These are phyloP conservation scores for Niebla homalea DNA, from an alignment of 495 filamentous ascomycete genomes.

Conservation along the genomic window DNA sequence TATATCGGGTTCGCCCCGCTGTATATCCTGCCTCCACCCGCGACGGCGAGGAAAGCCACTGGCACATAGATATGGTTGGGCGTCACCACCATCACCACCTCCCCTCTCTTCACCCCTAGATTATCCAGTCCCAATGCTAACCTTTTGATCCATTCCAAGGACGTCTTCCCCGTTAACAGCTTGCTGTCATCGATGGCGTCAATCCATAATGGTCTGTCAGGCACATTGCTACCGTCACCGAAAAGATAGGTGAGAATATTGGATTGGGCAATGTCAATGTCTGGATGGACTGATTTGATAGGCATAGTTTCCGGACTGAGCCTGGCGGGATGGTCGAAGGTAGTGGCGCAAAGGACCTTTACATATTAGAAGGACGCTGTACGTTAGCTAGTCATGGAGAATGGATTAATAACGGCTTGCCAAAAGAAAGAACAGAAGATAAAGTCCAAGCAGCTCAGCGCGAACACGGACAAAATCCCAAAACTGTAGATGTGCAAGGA, in stretches of 20 bases:
- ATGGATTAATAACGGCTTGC: too few species aligned
- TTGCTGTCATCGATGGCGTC: slow-evolving; percentile 58
- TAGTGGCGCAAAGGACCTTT: neutral
- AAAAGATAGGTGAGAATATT: slow-evolving; percentile 69
- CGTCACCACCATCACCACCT: slow-evolving; percentile 55
- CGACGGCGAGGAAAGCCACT: slow-evolving; percentile 56
- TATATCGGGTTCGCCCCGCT: slow-evolving; percentile 86
- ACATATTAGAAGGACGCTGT: neutral
- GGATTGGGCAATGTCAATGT: slow-evolving; percentile 46
- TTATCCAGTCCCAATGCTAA: slow-evolving; percentile 50
- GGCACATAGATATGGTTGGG: slow-evolving; percentile 68
- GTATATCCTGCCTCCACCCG: slow-evolving; percentile 70
- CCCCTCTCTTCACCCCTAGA: slow-evolving; percentile 65
- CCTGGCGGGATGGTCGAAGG: neutral
- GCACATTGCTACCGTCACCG: slow-evolving; percentile 54
- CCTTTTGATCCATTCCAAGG: slow-evolving; percentile 48
- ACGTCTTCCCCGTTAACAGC: slow-evolving; percentile 55
- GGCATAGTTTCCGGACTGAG: slow-evolving; percentile 6
- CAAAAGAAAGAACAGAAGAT: too few species aligned
- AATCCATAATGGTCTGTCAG: slow-evolving; percentile 70
- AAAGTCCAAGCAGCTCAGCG: too few species aligned
- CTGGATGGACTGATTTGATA: slow-evolving; percentile 29
- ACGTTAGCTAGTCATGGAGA: too few species aligned
- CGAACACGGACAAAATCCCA: too few species aligned
- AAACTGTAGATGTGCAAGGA: too few species aligned